phyloP scores from a whole-genome alignment of 306 rosid species.

The Cucurbita maxima region DNA sequence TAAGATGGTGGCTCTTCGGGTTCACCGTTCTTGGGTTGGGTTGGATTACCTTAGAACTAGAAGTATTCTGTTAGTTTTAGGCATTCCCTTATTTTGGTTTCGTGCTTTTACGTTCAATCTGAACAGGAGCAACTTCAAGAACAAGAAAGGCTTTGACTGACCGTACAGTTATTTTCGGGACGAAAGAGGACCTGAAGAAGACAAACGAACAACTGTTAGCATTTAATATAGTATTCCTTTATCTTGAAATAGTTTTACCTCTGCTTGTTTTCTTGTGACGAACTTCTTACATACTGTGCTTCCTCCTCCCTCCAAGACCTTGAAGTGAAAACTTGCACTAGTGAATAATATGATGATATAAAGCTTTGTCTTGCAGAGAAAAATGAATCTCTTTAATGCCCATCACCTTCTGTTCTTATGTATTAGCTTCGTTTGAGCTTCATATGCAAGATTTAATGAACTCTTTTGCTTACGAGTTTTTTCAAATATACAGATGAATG shows the following conservation, averaged over 20 bases:
- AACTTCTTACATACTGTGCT: background rate
- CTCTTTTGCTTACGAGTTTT: background rate
- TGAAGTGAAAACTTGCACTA: background rate
- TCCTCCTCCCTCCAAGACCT: background rate
- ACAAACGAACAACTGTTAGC: background rate
- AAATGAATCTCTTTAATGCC: background rate
- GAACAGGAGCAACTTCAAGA: constrained; percentile 64
- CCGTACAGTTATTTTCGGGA: background rate
- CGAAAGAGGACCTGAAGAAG: background rate
- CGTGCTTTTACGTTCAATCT: constrained; percentile 1
- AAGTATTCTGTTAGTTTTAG: background rate
- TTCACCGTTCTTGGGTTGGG: too few relatives aligned
- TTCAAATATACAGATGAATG: too few relatives aligned
- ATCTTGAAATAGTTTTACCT: background rate
- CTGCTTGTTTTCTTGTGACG: background rate
- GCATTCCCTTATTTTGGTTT: background rate
- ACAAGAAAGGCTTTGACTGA: constrained; percentile 32
- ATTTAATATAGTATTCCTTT: background rate
- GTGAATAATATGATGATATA: background rate
- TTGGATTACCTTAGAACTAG: background rate
- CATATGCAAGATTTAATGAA: background rate
- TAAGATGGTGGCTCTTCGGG: too few relatives aligned
- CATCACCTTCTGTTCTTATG: background rate
- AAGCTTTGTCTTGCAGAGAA: background rate
- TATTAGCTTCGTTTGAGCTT: background rate